Conservation (phyloP, 2,329 filamentous ascomycete species). For the Stagonosporopsis vannaccii region DNA sequence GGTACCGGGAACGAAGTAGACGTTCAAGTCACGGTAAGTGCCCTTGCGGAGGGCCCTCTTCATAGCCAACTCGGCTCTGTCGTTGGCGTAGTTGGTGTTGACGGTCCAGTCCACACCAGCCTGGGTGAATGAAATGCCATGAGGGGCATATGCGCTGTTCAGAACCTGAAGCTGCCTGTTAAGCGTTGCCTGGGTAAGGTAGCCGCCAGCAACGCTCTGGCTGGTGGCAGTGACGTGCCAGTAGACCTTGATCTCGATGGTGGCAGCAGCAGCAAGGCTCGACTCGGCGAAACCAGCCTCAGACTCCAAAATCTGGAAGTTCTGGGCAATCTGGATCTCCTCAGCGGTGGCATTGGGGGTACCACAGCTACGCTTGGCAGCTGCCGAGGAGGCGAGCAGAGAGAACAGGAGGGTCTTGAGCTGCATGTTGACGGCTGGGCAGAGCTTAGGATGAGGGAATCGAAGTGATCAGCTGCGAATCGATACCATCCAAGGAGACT, state of each 20-base stretch:
- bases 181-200: constrained; percentile 19
- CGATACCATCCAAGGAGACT: constrained; percentile 10
- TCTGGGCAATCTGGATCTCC: constrained; percentile 20
- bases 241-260: constrained; percentile 40
- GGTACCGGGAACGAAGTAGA: constrained; percentile 31
- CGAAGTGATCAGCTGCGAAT: constrained; percentile 17
- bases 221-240: constrained; percentile 46
- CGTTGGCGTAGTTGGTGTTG: constrained; percentile 19
- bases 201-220: constrained; percentile 16
- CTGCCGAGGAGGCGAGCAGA: constrained; percentile 13
- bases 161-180: constrained; percentile 21
- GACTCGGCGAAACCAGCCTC: constrained; percentile 10
- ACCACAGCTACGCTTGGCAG: constrained; percentile 24
- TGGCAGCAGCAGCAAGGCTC: constrained; percentile 24
- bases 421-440: constrained; percentile 16
- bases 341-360: constrained; percentile 24
- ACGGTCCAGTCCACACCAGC: constrained; percentile 23
- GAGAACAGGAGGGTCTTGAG: constrained; percentile 20
- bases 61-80: constrained; percentile 19
- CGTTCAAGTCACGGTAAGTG: constrained; percentile 35
- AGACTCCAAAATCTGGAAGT: constrained; percentile 23
- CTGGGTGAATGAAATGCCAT: constrained; percentile 25
- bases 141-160: constrained; percentile 20
- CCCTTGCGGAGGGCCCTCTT: constrained; percentile 29
- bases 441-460: constrained; percentile 6